phyloP scores from a whole-genome alignment of 1,284 basidiomycete species.

The Bondarzewia mesenterica region DNA sequence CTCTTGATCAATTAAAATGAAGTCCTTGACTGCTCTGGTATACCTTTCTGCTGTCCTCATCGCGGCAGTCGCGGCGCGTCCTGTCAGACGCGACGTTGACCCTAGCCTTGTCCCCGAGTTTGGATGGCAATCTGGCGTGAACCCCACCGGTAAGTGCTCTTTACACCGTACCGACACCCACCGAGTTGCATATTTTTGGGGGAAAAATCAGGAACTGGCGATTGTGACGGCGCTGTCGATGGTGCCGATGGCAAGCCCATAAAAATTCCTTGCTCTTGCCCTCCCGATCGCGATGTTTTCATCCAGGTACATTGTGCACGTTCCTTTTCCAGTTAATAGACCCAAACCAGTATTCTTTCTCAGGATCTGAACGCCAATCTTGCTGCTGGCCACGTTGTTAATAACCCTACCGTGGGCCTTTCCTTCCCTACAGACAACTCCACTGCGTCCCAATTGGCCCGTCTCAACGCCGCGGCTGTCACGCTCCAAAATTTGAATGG shows the following conservation, averaged over 20 bases:
- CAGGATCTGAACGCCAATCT: conserved; percentile 20
- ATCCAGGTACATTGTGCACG: conserved; percentile 35
- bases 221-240: conserved; percentile 28
- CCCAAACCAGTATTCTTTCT: conserved; percentile 20
- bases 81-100: conserved; percentile 2
- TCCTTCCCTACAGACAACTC: conserved; percentile 47
- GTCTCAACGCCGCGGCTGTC: conserved; percentile 32
- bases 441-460: conserved; percentile 35
- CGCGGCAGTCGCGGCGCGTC: neutral
- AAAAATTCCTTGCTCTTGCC: conserved; percentile 50
- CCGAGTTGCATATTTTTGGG: too few relatives aligned
- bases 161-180: neutral
- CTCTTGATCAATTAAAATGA: neutral
- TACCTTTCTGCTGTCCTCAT: neutral
- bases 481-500: conserved; percentile 25
- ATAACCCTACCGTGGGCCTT: conserved; percentile 42
- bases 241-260: conserved; percentile 42
- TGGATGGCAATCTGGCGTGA: neutral
- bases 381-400: conserved; percentile 43
- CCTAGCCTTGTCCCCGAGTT: conserved; percentile 1
- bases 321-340: too few relatives aligned
- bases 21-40: neutral
- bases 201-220: conserved; percentile 2
- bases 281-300: conserved; percentile 42
- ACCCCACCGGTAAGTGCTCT: neutral